A percentile compares a stretch with the other conserved stretches of the same genome.
These are phyloP conservation scores for Backusella australiensis DNA, from an alignment of 192 early-diverging fungal genomes.

Conservation along the genomic window DNA sequence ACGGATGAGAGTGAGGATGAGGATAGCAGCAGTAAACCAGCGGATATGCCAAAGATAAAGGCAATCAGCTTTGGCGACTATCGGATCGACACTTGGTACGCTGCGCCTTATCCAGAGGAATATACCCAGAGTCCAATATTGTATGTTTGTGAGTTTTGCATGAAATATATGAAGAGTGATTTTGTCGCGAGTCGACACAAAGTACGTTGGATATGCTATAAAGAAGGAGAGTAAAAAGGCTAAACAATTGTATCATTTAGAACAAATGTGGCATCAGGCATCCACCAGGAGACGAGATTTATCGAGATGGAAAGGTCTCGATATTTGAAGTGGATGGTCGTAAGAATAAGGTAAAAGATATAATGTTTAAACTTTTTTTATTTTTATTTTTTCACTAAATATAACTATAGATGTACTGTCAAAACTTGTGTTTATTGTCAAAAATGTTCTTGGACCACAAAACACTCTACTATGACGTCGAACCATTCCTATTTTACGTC, in stretches of 20 bases:
- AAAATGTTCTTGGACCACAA: slow-evolving; percentile 99
- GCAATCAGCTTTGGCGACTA: slow-evolving; percentile 80
- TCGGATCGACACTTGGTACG: slow-evolving; percentile 92
- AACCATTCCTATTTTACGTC: slow-evolving; percentile 96
- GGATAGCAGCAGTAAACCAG: too few species aligned
- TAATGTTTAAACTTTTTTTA: neutral
- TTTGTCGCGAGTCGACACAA: slow-evolving; percentile 82
- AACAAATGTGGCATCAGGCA: slow-evolving; percentile 73
- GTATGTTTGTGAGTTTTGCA: slow-evolving; percentile 95
- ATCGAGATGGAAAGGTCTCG: slow-evolving; percentile 81
- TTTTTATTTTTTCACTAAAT: neutral
- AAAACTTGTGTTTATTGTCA: slow-evolving; percentile 92
- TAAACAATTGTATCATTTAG: slow-evolving; percentile 11
- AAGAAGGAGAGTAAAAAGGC: neutral
- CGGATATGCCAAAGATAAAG: slow-evolving; percentile 41
- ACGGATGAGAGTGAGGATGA: too few species aligned
- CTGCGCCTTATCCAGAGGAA: slow-evolving; percentile 95
- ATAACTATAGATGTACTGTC: slow-evolving; percentile 80
- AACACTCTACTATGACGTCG: slow-evolving; percentile 95
- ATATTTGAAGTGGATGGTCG: slow-evolving; percentile 97
- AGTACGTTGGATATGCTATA: slow-evolving; percentile 23
- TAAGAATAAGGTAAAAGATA: slow-evolving; percentile 78
- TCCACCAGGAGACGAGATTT: slow-evolving; percentile 98
- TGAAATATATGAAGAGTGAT: slow-evolving; percentile 96
- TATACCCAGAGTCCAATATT: slow-evolving; percentile 78